Evolutionary conservation across 345 rosid genomes (phyloP).

Genomic region (Capsella bursapastoris): DNA sequence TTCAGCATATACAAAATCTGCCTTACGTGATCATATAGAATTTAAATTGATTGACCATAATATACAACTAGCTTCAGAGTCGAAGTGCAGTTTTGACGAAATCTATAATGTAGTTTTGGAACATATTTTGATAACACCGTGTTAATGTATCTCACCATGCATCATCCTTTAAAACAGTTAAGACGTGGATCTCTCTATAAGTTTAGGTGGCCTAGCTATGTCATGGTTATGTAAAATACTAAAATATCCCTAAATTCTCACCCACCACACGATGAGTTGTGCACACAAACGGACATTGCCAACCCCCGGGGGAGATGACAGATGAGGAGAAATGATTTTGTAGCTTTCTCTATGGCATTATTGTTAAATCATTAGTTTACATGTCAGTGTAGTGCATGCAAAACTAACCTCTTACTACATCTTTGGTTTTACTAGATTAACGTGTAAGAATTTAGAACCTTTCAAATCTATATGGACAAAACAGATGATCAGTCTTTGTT

Average conservation of each 20-base stretch:
- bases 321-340: not conserved
- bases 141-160: too few relatives aligned
- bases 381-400: constrained; percentile 8
- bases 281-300: constrained; percentile 13
- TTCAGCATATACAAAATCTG: too few relatives aligned
- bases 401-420: constrained; percentile 3
- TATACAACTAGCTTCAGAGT: too few relatives aligned
- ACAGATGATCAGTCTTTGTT: not conserved
- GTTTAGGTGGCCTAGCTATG: too few relatives aligned
- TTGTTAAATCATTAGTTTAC: too few relatives aligned
- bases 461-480: not conserved
- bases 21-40: too few relatives aligned
- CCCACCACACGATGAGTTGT: constrained; percentile 31
- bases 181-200: too few relatives aligned
- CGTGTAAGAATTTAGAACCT: constrained; percentile 1
- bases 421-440: not conserved
- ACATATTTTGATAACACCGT: too few relatives aligned
- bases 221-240: not conserved
- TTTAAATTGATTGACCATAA: too few relatives aligned
- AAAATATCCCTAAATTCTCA: constrained; percentile 10
- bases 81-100: too few relatives aligned
- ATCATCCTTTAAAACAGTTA: too few relatives aligned
- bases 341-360: not conserved
- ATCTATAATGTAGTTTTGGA: too few relatives aligned
- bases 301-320: constrained; percentile 40